Percentiles rank a stretch among this genome's conserved stretches.
Conservation (phyloP, 1,284 basidiomycete species). For the Marasmius oreades region DNA sequence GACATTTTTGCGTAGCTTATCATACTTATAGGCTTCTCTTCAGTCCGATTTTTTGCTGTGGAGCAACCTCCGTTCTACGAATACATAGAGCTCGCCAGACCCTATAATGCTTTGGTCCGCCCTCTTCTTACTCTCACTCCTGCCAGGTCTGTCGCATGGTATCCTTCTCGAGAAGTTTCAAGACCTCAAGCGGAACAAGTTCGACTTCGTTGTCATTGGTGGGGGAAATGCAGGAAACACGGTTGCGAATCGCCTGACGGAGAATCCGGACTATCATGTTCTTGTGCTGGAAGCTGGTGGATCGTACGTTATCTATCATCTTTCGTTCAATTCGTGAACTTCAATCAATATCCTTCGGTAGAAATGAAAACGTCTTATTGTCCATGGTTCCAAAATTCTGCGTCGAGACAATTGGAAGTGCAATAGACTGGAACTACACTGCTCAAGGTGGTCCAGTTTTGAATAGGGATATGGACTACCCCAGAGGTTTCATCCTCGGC, state of each 20-base stretch:
- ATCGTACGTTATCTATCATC: slow-evolving; percentile 16
- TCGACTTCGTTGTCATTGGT: slow-evolving; percentile 23
- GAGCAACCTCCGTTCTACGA: too few species aligned
- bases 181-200: slow-evolving; percentile 3
- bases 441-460: slow-evolving; percentile 27
- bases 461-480: slow-evolving; percentile 24
- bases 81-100: too few species aligned
- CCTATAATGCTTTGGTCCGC: too few species aligned
- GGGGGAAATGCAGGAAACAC: slow-evolving; percentile 25
- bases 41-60: too few species aligned
- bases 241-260: slow-evolving; percentile 26
- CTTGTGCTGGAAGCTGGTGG: slow-evolving; percentile 29
- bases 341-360: not conserved
- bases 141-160: not conserved
- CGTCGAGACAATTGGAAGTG: slow-evolving; percentile 15
- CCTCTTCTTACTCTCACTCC: too few species aligned
- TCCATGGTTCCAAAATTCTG: slow-evolving; percentile 20
- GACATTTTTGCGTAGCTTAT: too few species aligned
- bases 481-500: slow-evolving; percentile 33
- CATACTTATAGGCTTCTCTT: too few species aligned
- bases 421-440: slow-evolving; percentile 31
- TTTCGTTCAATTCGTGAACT: not conserved
- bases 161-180: not conserved
- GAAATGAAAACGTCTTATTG: slow-evolving; percentile 19
- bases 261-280: slow-evolving; percentile 21